Base-by-base conservation (phyloP, 306 rosid genomes). In the Mimosa bimucronata region DNA sequence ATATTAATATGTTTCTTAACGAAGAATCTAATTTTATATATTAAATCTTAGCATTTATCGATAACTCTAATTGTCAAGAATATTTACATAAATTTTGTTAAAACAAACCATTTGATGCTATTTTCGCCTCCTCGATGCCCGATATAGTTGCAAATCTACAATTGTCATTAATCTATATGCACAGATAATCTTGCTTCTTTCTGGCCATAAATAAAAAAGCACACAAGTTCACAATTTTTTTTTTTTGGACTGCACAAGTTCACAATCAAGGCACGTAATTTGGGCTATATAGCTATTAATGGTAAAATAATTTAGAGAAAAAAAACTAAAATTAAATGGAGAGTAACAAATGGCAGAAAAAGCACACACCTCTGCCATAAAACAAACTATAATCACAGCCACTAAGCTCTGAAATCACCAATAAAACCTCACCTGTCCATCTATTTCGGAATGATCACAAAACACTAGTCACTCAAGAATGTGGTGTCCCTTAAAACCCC, bases 401-500 rank as follows among this genome's bases (percentile, higher is more conserved):
- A 74, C 77, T 37, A 53, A 45, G 76, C 52, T 53, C n/a, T 64
- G 37, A 84, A 40, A 46, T 83, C 78, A 40, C 84, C 88, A 71
- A 55, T 13, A 87, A 84, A 84, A 70, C 74, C 87, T 87, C 90
- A 83, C 83, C 90, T 42, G 85, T 18, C 83, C 94, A 66, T 69
- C 15, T 38, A 71, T 85, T 83, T 79, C 86, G 92, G 88, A 74
- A 82, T 84, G 21, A 74, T 75, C 79, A 73, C 58, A 40, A 40
- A 38, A 81, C 83, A 80, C 90, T 74, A 78, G 80, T 60, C 66
- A 60, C 66, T 60, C 34, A 25, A 11, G 19, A 58, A 58, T 23
- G 34, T 25, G 66, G 34, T 26, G 34, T 60, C 71, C 65, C 57
- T 81, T 10, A 42, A 44, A 44, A 41, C 55, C 55, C 37, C 74